Percentiles rank a stretch among this genome's conserved stretches.
These are phyloP conservation scores for Harringtonia aguacate DNA, from an alignment of 2,329 filamentous ascomycete species.

Conservation along the genomic window DNA sequence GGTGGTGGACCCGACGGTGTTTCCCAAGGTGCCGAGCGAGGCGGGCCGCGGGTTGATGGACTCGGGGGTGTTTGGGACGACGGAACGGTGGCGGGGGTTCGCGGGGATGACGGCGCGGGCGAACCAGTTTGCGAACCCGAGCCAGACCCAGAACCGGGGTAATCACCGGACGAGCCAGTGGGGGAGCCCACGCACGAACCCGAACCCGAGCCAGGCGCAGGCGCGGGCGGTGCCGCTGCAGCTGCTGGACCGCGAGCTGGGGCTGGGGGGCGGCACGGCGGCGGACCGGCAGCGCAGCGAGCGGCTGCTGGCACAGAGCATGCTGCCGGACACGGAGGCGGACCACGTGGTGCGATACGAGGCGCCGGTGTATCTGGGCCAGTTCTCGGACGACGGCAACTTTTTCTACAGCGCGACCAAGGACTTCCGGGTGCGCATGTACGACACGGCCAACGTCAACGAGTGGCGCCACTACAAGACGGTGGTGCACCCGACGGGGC, in stretches of 20 bases:
- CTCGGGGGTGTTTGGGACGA: conserved; percentile 68
- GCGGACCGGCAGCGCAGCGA: conserved; percentile 36
- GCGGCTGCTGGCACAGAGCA: conserved; percentile 54
- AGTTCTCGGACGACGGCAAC: conserved; percentile 94
- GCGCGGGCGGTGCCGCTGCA: conserved; percentile 44
- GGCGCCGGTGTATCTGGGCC: conserved; percentile 81
- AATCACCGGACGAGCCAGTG: too few relatives aligned
- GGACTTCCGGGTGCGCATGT: conserved; percentile 92
- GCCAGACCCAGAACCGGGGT: too few relatives aligned
- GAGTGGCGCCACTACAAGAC: conserved; percentile 95
- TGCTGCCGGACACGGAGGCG: conserved; percentile 67
- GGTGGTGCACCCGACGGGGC: conserved; percentile 71
- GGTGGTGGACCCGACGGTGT: conserved; percentile 42
- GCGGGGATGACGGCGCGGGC: conserved; percentile 21
- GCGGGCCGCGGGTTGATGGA: conserved; percentile 70
- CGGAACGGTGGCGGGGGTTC: conserved; percentile 32
- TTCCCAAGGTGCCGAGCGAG: conserved; percentile 77
- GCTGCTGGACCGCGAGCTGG: conserved; percentile 74
- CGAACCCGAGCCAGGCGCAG: neutral
- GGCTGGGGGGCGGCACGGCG: conserved; percentile 46
- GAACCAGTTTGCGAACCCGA: neutral
- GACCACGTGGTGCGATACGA: conserved; percentile 87
- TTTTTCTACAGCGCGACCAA: conserved; percentile 92
- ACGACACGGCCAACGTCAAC: conserved; percentile 92
- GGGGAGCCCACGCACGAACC: too few relatives aligned